Evolutionary conservation across 257 asterid species (phyloP).

Genomic region (Solanum pinnatisectum): DNA sequence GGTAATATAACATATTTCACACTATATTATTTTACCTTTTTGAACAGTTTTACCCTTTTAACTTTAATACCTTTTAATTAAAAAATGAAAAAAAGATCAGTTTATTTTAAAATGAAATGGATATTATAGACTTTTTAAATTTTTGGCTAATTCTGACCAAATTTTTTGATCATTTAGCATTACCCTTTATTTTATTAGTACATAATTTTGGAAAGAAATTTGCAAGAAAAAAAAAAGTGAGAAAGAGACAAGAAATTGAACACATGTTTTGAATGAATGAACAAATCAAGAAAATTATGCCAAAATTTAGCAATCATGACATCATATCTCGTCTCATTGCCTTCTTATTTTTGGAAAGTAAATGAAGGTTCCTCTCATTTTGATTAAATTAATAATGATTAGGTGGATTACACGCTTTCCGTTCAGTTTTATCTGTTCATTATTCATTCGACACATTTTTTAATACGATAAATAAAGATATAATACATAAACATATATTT

Average conservation of each 20-base stretch:
- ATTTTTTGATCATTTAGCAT: too few species aligned
- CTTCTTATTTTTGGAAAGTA: neutral
- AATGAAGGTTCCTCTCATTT: neutral
- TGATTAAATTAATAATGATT: neutral
- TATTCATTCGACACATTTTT: too few species aligned
- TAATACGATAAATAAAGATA: too few species aligned
- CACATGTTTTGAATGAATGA: neutral
- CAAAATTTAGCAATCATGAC: neutral
- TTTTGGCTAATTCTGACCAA: too few species aligned
- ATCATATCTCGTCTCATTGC: neutral
- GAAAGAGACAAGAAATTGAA: neutral
- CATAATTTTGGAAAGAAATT: neutral
- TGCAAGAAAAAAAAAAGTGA: neutral
- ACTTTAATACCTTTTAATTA: too few species aligned
- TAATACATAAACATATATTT: too few species aligned
- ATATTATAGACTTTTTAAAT: too few species aligned
- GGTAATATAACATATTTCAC: too few species aligned
- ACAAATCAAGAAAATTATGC: neutral
- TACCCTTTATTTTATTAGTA: neutral
- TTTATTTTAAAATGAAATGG: too few species aligned
- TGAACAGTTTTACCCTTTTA: too few species aligned
- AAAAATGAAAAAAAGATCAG: too few species aligned
- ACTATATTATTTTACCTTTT: too few species aligned
- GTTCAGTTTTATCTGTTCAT: neutral
- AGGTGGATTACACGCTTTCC: neutral